phyloP scores from a whole-genome alignment of 2,329 filamentous ascomycete species.

The Ceratocystis papillata region DNA sequence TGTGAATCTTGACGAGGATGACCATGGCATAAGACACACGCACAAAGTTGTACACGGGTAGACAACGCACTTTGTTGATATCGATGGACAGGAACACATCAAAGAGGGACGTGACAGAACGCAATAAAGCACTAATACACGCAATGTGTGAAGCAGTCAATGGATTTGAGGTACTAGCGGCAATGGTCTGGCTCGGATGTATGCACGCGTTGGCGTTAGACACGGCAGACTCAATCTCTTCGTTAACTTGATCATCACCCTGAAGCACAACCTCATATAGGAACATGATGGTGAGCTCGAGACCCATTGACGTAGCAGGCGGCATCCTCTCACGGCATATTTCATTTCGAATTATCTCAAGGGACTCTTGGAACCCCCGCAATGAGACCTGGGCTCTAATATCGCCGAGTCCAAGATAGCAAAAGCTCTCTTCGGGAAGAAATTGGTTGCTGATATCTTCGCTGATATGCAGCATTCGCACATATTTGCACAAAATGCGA shows the following conservation, averaged over 20 bases:
- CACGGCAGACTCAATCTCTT: slow-evolving; percentile 29
- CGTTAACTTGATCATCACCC: slow-evolving; percentile 43
- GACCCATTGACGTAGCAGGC: slow-evolving; percentile 50
- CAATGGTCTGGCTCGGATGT: background rate
- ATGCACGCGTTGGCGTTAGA: background rate
- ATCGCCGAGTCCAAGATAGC: slow-evolving; percentile 47
- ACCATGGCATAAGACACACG: slow-evolving; percentile 62
- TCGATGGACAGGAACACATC: slow-evolving; percentile 54
- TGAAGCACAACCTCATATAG: slow-evolving; percentile 68
- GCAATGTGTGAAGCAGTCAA: slow-evolving; percentile 29
- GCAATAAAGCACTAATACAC: slow-evolving; percentile 39
- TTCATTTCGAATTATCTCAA: slow-evolving; percentile 49
- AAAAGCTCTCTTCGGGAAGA: slow-evolving; percentile 52
- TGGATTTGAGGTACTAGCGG: background rate
- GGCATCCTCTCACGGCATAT: slow-evolving; percentile 44
- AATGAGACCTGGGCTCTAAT: slow-evolving; percentile 53
- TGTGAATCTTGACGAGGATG: slow-evolving; percentile 63
- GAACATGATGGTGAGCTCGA: slow-evolving; percentile 57
- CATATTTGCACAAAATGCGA: slow-evolving; percentile 47
- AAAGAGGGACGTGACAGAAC: slow-evolving; percentile 37
- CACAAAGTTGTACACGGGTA: slow-evolving; percentile 62
- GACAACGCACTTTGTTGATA: slow-evolving; percentile 45
- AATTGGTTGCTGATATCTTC: slow-evolving; percentile 61
- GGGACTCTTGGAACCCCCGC: slow-evolving; percentile 52
- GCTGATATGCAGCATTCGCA: slow-evolving; percentile 50